Evolutionary conservation across 164 flowering plant genomes (phyloP).

Genomic region (Vitis amurensis): DNA sequence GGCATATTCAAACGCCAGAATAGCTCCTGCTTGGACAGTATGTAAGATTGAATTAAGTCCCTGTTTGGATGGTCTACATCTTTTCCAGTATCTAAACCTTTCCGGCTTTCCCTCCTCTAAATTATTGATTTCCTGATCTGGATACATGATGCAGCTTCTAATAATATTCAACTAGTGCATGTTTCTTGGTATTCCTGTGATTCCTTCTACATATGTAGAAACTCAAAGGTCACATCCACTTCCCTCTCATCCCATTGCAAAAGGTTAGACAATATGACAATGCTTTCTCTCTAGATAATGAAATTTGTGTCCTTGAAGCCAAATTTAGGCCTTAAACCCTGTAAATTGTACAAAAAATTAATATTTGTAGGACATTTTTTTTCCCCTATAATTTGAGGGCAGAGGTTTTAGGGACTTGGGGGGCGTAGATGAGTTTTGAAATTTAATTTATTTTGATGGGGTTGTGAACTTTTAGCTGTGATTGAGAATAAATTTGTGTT

Average conservation of each 20-base stretch:
- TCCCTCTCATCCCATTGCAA: neutral
- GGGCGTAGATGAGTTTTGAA: too few relatives aligned
- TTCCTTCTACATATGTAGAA: slow-evolving; percentile 4
- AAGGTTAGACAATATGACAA: neutral
- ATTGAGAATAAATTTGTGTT: too few relatives aligned
- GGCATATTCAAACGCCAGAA: neutral
- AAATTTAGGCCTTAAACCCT: too few relatives aligned
- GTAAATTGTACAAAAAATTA: too few relatives aligned
- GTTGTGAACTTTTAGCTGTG: too few relatives aligned
- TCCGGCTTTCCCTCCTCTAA: neutral
- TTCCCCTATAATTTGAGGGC: too few relatives aligned
- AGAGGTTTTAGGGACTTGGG: too few relatives aligned
- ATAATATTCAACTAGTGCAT: neutral
- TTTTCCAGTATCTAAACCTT: neutral
- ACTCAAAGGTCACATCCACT: neutral
- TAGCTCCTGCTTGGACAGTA: neutral
- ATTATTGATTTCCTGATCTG: slow-evolving; percentile 22
- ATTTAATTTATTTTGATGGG: too few relatives aligned
- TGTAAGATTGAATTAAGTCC: neutral
- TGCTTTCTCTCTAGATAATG: too few relatives aligned
- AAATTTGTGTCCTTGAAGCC: too few relatives aligned
- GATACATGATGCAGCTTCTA: neutral
- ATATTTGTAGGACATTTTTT: too few relatives aligned
- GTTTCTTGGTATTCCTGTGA: slow-evolving; percentile 5
- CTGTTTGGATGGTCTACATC: neutral